These are phyloP conservation scores for Macrotyloma uniflorum DNA, from an alignment of 306 rosid species.

Conservation along the genomic window DNA sequence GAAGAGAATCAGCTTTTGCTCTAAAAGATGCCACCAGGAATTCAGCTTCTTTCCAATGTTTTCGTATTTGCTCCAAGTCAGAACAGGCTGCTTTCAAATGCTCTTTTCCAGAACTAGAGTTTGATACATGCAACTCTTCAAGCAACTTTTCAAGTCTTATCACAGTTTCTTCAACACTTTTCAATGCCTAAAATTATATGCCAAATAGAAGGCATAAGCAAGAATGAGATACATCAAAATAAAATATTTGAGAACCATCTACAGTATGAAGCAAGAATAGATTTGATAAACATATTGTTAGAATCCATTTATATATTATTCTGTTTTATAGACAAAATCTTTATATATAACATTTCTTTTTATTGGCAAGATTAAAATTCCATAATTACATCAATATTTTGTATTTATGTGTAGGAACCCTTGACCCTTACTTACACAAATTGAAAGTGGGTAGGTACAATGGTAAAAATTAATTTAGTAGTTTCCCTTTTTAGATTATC, in stretches of 20 bases:
- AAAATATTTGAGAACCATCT: conserved; percentile 22
- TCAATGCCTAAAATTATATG: conserved; percentile 73
- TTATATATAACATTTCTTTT: too few relatives aligned
- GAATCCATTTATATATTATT: too few relatives aligned
- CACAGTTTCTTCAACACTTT: conserved; percentile 87
- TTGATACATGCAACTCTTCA: conserved; percentile 87
- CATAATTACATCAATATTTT: too few relatives aligned
- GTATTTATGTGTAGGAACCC: too few relatives aligned
- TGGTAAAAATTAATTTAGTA: too few relatives aligned
- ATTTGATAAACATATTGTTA: not conserved
- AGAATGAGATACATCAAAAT: conserved; percentile 19
- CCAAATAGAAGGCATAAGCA: conserved; percentile 40
- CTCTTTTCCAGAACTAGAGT: conserved; percentile 85
- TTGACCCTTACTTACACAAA: too few relatives aligned
- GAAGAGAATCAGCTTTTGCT: conserved; percentile 91
- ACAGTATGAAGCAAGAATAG: conserved; percentile 20
- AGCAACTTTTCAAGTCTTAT: conserved; percentile 88
- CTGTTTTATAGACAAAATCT: too few relatives aligned
- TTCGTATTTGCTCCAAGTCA: conserved; percentile 94
- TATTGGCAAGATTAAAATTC: too few relatives aligned
- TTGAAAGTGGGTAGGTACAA: not conserved
- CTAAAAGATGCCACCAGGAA: conserved; percentile 95
- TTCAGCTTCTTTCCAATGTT: conserved; percentile 95
- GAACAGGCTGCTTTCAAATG: conserved; percentile 98
- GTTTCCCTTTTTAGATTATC: not conserved